Evolutionary conservation across 2,329 filamentous ascomycete species (phyloP).

Genomic region (Magnaporthiopsis rhizophila): DNA sequence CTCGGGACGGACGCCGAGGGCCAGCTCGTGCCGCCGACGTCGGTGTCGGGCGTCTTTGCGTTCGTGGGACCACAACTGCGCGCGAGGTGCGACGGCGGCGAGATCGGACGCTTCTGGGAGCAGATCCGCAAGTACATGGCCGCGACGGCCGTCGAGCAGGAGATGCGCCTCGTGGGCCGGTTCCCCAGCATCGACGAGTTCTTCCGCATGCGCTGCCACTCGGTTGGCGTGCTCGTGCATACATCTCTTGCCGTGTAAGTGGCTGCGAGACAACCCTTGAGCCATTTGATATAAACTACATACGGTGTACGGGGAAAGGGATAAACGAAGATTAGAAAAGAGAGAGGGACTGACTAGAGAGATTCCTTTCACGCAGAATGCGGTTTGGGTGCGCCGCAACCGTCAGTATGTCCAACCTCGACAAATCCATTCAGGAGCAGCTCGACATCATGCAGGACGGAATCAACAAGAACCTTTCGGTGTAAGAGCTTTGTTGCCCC

Average conservation of each 20-base stretch:
- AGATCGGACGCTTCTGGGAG: slow-evolving; percentile 7
- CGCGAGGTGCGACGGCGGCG: slow-evolving; percentile 1
- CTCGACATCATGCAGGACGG: slow-evolving; percentile 10
- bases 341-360: background rate
- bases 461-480: slow-evolving; percentile 8
- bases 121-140: slow-evolving; percentile 13
- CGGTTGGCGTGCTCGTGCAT: slow-evolving; percentile 9
- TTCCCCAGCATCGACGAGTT: slow-evolving; percentile 12
- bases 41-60: slow-evolving; percentile 11
- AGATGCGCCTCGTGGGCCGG: slow-evolving; percentile 7
- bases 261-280: no score
- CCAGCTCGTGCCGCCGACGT: slow-evolving; percentile 9
- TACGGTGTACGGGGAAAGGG: no score
- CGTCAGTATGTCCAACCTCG: slow-evolving; percentile 3
- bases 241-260: slow-evolving; percentile 6
- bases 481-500: slow-evolving; percentile 8
- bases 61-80: slow-evolving; percentile 9
- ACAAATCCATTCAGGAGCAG: background rate
- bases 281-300: no score
- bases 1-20: background rate
- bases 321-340: background rate
- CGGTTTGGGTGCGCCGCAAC: background rate
- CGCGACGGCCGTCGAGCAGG: slow-evolving; percentile 12
- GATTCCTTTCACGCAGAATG: background rate
- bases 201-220: slow-evolving; percentile 9